These are phyloP conservation scores for Solanum megistacrolobum DNA, from an alignment of 257 asterid genomes.

Conservation along the genomic window DNA sequence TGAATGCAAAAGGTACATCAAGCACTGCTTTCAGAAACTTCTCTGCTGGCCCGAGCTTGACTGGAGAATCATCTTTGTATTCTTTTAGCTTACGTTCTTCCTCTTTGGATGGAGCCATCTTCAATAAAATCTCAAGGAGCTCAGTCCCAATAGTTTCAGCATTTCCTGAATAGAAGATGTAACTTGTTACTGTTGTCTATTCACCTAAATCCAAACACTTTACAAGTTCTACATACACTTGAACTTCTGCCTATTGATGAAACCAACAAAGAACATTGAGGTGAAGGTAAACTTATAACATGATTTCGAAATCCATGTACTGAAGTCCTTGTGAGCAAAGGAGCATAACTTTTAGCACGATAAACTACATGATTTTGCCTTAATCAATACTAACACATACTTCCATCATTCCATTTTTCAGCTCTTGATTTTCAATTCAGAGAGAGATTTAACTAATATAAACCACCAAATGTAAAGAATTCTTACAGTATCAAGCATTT, in stretches of 20 bases:
- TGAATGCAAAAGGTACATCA: slow-evolving; percentile 21
- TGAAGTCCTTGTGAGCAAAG: not conserved
- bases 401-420: not conserved
- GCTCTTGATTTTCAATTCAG: not conserved
- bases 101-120: slow-evolving; percentile 21
- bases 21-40: slow-evolving; percentile 15
- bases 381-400: not conserved
- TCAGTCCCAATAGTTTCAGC: slow-evolving; percentile 15
- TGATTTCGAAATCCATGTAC: not conserved
- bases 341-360: not conserved
- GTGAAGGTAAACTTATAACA: not conserved
- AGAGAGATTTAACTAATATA: not conserved
- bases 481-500: not conserved
- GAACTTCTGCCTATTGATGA: not conserved
- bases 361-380: not conserved
- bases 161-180: slow-evolving; percentile 5
- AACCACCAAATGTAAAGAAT: not conserved
- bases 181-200: not conserved
- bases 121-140: slow-evolving; percentile 18
- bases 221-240: not conserved
- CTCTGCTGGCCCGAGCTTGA: slow-evolving; percentile 17
- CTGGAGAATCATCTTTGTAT: slow-evolving; percentile 17
- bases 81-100: slow-evolving; percentile 16
- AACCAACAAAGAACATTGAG: not conserved
- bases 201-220: not conserved